Evolutionary conservation across 2,329 filamentous ascomycete genomes (phyloP).

Genomic region (Ilyonectria sp.): DNA sequence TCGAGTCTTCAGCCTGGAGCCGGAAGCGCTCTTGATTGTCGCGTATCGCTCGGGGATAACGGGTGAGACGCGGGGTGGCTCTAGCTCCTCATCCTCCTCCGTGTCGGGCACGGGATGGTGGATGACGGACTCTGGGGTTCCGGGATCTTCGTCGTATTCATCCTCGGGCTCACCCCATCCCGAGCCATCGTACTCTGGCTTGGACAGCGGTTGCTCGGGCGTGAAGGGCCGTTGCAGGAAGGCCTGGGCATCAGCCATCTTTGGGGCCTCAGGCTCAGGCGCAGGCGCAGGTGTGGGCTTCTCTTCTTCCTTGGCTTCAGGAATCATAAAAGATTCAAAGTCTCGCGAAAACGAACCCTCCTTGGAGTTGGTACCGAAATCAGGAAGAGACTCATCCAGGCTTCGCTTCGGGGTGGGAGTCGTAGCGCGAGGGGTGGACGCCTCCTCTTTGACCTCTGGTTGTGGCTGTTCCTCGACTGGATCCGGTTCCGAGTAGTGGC

Average conservation of each 20-base stretch:
- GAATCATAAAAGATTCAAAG: conserved; percentile 64
- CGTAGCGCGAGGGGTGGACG: conserved; percentile 65
- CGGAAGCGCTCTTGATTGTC: conserved; percentile 86
- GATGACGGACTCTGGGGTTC: conserved; percentile 92
- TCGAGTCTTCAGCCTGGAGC: conserved; percentile 89
- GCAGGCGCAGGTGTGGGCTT: conserved; percentile 53
- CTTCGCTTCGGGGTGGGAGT: conserved; percentile 41
- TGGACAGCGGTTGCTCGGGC: conserved; percentile 67
- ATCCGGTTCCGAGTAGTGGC: conserved; percentile 53
- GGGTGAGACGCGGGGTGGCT: conserved; percentile 66
- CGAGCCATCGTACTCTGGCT: conserved; percentile 75
- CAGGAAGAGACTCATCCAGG: conserved; percentile 53
- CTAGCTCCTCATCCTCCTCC: conserved; percentile 60
- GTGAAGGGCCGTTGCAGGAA: conserved; percentile 62
- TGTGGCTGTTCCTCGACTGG: conserved; percentile 42
- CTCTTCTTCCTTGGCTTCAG: conserved; percentile 54
- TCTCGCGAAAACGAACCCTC: conserved; percentile 59
- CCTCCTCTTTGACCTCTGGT: conserved; percentile 59
- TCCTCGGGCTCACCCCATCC: conserved; percentile 71
- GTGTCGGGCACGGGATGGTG: conserved; percentile 74
- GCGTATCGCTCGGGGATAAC: conserved; percentile 85
- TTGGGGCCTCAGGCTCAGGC: conserved; percentile 45
- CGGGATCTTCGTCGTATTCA: conserved; percentile 71
- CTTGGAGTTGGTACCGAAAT: conserved; percentile 53
- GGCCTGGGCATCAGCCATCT: conserved; percentile 56